Evolutionary conservation across 2,329 filamentous ascomycete species (phyloP), one percentile per base, ranked within the genome.

Genomic region (Fusarium sp.): DNA sequence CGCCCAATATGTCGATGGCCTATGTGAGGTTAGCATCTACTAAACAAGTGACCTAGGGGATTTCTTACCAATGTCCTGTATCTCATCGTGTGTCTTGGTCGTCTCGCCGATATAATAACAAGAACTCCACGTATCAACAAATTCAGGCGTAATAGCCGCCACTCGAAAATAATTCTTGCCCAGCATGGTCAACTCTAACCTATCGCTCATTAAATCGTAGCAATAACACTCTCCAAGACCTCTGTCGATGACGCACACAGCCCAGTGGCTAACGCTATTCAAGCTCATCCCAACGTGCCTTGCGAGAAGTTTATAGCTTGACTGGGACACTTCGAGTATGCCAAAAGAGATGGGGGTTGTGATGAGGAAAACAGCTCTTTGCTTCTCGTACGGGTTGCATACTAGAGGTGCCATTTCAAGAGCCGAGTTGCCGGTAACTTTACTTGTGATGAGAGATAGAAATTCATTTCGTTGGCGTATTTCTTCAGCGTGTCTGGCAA

Each of bases 171-270:
- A 74, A 4, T 74, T 74, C 45, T 60, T 74, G 1, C 72, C 72
- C 37, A 74, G 6, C 15, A 63, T 66, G 3, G 57, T 69, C 30
- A 74, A 56, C 41, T 74, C 72, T 20, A 74, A 7, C 4, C 72
- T 64, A 41, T 74, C 72, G 8, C 72, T 74, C 72, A 74, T 74
- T 12, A 74, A 50, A 44, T 74, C 72, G 13, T 74, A 74, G 45
- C 70, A 74, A 31, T 72, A 74, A 26, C 63, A 69, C 1, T 59
- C 49, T 1, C 58, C 69, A 2, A 74, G 57, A 5, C 62, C 69
- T 10, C 72, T 58, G 28, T 73, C 70, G 2, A 74, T 67, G 5
- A 74, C 72, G 23, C 72, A 74, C 0, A 74, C 65, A 2, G 72
- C 72, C 72, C 72, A 74, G 8, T 74, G 72, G 47, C 72, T 74